These are phyloP conservation scores for Rhizopus delemar DNA, from an alignment of 371 early-diverging fungal species.

Conservation along the genomic window DNA sequence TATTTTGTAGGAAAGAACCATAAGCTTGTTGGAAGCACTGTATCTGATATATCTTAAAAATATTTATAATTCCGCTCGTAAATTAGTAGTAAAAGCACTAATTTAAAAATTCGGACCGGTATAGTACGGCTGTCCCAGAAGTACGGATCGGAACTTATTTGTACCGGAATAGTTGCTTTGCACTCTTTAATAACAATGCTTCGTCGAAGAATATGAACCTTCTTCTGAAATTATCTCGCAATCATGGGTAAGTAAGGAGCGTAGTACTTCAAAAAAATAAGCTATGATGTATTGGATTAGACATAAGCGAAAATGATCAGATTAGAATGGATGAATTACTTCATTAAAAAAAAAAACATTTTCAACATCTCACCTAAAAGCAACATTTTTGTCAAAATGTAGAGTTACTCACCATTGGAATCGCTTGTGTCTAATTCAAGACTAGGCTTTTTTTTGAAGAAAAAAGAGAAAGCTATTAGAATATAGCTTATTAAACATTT, in stretches of 20 bases:
- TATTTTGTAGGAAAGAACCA: too few relatives aligned
- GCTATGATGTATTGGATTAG: background rate
- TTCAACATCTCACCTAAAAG: background rate
- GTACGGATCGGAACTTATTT: background rate
- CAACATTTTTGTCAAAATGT: background rate
- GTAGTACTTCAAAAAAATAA: background rate
- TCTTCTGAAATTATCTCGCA: constrained; percentile 31
- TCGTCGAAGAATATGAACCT: constrained; percentile 9
- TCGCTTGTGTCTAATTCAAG: background rate
- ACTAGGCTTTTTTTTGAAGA: background rate
- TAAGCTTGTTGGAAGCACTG: too few relatives aligned
- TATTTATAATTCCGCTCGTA: too few relatives aligned
- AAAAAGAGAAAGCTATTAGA: background rate
- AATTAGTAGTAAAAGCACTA: too few relatives aligned
- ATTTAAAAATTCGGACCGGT: too few relatives aligned
- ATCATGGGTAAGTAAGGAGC: constrained; percentile 22
- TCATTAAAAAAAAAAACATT: background rate
- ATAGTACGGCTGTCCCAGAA: too few relatives aligned
- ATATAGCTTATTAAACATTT: background rate
- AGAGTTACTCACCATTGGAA: too few relatives aligned
- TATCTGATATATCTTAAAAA: too few relatives aligned
- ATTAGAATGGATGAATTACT: background rate
- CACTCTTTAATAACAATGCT: background rate
- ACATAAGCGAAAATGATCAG: background rate
- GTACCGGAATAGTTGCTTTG: background rate